Evolutionary conservation across 2,329 filamentous ascomycete species (phyloP), one percentile per base, ranked within the genome.

Genomic region (Venturia pyrina): DNA sequence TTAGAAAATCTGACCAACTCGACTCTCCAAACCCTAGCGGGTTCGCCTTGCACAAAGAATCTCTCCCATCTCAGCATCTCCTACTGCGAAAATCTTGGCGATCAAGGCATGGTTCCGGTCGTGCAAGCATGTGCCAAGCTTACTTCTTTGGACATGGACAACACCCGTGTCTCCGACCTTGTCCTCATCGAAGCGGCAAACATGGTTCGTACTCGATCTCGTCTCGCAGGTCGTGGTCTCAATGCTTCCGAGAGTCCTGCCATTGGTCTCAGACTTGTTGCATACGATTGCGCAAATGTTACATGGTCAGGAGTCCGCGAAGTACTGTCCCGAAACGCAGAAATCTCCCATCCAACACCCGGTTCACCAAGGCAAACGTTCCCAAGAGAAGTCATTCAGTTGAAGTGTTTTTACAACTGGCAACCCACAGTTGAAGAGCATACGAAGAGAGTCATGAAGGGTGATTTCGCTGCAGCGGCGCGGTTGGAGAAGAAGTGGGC

Each of bases 341-440:
- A 92, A 71, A 81, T 90, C 57, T 84, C 83, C 40, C 83, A 83
- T 19, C 80, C 81, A 2, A 71, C 61, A 70, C 34, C n/a, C 67
- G 50, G 48, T 19, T 48, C 62, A 19, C 43, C 46, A n/a, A 53
- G 43, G n/a, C 11, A 40, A 37, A 83, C 83, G 0, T 93, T 88
- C 70, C 90, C 91, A 0, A 85, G 86, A 0, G 88, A 96, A 73
- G 85, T 96, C 66, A 91, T 98, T 67, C 82, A 87, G 6, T 82
- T 98, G 56, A 97, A 96, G 76, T 96, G 92, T 76, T 98, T 93
- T 79, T 96, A 96, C 75, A 91, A 89, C 53, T 97, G 91, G 85
- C 93, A 98, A 77, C 90, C 91, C 78, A 97, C 92, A 0, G 92
- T 97, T 5, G 89, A 97, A 70, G 92, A 97, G 75, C 93, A 98